Base-by-base conservation (phyloP, 108 stramenopile species). In the Schizochytrium sp. region DNA sequence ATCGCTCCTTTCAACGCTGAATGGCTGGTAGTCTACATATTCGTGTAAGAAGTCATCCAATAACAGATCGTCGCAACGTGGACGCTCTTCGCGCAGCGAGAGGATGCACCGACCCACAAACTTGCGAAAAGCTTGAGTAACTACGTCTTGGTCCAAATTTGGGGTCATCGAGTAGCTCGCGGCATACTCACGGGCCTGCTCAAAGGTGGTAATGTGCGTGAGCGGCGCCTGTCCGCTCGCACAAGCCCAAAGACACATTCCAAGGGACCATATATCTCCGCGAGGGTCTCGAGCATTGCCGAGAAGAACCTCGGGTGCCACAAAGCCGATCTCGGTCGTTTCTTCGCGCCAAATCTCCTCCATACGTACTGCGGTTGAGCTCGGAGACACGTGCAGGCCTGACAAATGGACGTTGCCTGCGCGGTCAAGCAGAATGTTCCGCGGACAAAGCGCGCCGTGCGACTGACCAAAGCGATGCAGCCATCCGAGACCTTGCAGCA, bases 401-500 rank as follows among this genome's bases (percentile, higher is more conserved):
- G 76, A 12, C 8, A 83, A 18, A 53, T 0, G 6, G 25, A 83
- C n/a, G 25, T 83, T 83, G 10, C 76, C 76, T 12, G 48, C n/a
- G 45, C 76, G 76, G 51, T 47, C 45, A 25, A 83, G 23, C 10
- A 83, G n/a, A 34, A 83, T 53, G 28, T 83, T 47, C n/a, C 45
- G 76, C 18, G 76, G 76, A 28, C 76, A 83, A 12, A 83, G 51
- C 19, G 51, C 76, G 28, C 76, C 76, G 51, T 83, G 76, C 6
- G 76, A 6, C n/a, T 53, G 51, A 14, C 76, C 76, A 28, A 83
- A 53, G 51, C 76, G 76, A 34, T 83, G 76, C 45, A 83, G 6
- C 76, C 76, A 83, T 6, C 76, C 76, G 28, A 83, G 76, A 23
- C 76, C 76, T 83, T 83, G 76, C 19, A 83, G 25, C 2, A 83